Conservation (phyloP, 1,139 yeast genomes). For the Diutina ranongensis region DNA sequence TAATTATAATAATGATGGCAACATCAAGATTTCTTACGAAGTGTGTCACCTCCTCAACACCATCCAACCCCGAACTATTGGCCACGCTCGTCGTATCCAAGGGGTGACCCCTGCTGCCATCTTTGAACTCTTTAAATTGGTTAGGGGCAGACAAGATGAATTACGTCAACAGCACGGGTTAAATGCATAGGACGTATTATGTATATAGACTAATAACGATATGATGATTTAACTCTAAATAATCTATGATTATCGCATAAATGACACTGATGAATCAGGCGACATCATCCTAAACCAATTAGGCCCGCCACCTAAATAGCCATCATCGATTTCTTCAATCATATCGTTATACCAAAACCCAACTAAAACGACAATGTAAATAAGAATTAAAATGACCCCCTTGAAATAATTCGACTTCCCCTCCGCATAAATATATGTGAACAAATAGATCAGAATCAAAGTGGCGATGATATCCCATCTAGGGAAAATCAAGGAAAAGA, state of each 20-base stretch:
- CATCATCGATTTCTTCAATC: slow-evolving; percentile 26
- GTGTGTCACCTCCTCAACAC: slow-evolving; percentile 59
- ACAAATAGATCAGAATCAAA: slow-evolving; percentile 74
- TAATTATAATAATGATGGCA: slow-evolving; percentile 45
- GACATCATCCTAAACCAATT: too few relatives aligned
- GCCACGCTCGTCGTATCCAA: slow-evolving; percentile 89
- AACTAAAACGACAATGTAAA: slow-evolving; percentile 62
- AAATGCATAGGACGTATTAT: background rate
- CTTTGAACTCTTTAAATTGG: slow-evolving; percentile 49
- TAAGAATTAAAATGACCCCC: slow-evolving; percentile 77
- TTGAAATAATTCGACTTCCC: slow-evolving; percentile 95
- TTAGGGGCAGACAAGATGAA: slow-evolving; percentile 11
- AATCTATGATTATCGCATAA: too few relatives aligned
- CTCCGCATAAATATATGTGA: slow-evolving; percentile 91
- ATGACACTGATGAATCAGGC: too few relatives aligned
- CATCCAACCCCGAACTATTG: slow-evolving; percentile 79
- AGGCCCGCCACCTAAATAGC: slow-evolving; percentile 8
- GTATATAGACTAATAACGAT: background rate
- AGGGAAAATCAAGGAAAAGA: slow-evolving; percentile 83
- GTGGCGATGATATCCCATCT: slow-evolving; percentile 91
- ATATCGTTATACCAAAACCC: slow-evolving; percentile 69
- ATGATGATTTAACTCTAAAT: too few relatives aligned
- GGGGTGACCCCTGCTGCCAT: slow-evolving; percentile 88
- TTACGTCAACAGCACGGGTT: background rate
- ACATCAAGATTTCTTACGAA: slow-evolving; percentile 53